These are phyloP conservation scores for Aspergillus texensis DNA, from an alignment of 2,329 filamentous ascomycete species.

Conservation along the genomic window DNA sequence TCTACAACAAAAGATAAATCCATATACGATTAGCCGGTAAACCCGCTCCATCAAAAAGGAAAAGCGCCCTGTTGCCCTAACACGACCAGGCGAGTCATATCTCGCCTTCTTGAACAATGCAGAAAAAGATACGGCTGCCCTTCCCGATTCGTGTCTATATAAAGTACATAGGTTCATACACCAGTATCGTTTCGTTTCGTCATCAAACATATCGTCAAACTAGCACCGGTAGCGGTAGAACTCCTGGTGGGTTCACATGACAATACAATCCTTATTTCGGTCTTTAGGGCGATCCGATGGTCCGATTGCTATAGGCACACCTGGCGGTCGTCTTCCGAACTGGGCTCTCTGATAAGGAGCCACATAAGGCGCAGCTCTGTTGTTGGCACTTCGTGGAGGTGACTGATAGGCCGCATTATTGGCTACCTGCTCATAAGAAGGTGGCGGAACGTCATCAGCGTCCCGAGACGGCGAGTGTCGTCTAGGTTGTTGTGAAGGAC, in stretches of 20 bases:
- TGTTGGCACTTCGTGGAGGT: conserved; percentile 43
- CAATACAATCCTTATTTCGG: conserved; percentile 46
- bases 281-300: conserved; percentile 27
- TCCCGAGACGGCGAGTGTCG: conserved; percentile 27
- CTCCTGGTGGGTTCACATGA: conserved; percentile 38
- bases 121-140: neutral
- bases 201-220: neutral
- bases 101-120: neutral
- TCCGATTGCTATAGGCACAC: conserved; percentile 15
- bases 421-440: conserved; percentile 67
- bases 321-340: conserved; percentile 19
- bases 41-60: neutral
- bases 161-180: conserved; percentile 11
- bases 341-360: conserved; percentile 25
- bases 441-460: conserved; percentile 60
- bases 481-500: conserved; percentile 23
- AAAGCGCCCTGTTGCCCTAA: neutral
- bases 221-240: neutral
- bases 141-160: conserved; percentile 6
- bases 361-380: conserved; percentile 27
- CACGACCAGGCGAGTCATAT: neutral
- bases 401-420: conserved; percentile 59
- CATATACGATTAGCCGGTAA: neutral
- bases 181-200: conserved; percentile 6
- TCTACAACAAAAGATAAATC: neutral